phyloP scores from a whole-genome alignment of 192 early-diverging fungal genomes.

The Neocallimastix lanati region DNA sequence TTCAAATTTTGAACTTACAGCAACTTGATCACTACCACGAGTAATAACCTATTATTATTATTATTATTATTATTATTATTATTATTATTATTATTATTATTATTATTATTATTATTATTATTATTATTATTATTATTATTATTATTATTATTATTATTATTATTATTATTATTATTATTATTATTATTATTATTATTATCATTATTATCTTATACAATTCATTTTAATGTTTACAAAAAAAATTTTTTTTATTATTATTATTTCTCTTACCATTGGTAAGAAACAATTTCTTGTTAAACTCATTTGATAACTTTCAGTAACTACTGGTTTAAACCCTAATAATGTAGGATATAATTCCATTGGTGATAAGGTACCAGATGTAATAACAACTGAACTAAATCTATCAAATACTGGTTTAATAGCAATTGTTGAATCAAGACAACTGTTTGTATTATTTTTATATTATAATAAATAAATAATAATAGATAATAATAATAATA shows the following conservation, averaged over 20 bases:
- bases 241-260: too few relatives aligned
- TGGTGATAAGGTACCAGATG: slow-evolving; percentile 97
- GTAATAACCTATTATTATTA: slow-evolving; percentile 59
- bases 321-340: slow-evolving; percentile 67
- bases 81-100: too few relatives aligned
- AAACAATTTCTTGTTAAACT: slow-evolving; percentile 85
- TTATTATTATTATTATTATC: too few relatives aligned
- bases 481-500: too few relatives aligned
- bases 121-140: too few relatives aligned
- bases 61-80: too few relatives aligned
- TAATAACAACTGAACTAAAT: slow-evolving; percentile 91
- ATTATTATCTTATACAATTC: too few relatives aligned
- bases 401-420: slow-evolving; percentile 92
- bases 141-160: too few relatives aligned
- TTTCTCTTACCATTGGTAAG: slow-evolving; percentile 78
- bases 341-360: slow-evolving; percentile 96
- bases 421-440: slow-evolving; percentile 88
- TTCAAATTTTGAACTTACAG: slow-evolving; percentile 93
- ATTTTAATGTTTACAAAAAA: too few relatives aligned
- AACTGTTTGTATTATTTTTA: slow-evolving; percentile 23
- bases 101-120: too few relatives aligned
- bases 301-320: slow-evolving; percentile 92
- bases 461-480: background rate
- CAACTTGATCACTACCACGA: slow-evolving; percentile 94
- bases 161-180: too few relatives aligned